Evolutionary conservation across 2,329 filamentous ascomycete species (phyloP), one percentile per base, ranked within the genome.

Genomic region (Lachnellula cervina): DNA sequence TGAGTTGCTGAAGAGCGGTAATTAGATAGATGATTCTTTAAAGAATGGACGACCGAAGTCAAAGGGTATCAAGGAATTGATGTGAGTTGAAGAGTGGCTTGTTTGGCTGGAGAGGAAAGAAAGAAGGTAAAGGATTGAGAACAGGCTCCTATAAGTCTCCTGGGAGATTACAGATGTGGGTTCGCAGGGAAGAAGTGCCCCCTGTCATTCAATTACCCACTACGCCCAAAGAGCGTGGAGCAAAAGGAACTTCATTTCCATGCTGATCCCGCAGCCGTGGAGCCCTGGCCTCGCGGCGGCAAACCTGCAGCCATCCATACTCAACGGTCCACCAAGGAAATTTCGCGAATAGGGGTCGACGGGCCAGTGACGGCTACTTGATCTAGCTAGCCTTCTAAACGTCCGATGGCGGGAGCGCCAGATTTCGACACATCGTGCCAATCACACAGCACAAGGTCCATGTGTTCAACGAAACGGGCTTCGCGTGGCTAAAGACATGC

Each of bases 31-130:
- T 51, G 43, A 58, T 62, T 50, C 59, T 42, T 54, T 59, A 66
- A 68, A 65, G 65, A 68, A 66, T 65, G 65, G 63, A 66, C 62
- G 64, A 67, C 65, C 65, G 64, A 63, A 65, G 64, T 67, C 64
- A 46, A 66, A 62, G 51, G 35, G 48, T 57, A 59, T 59, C 52
- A 59, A 59, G 19, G 53, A 56, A 51, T 56, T 58, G 57, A 55
- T 59, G 56, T 37, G 54, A 60, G 56, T 60, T 58, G 56, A 61
- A 59, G 58, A 59, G 55, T 59, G 62, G 63, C 62, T 44, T 59
- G 57, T 59, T 62, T 25, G 60, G 62, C 58, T 64, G 58, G 47
- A 49, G 60, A 62, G 61, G 52, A 57, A 54, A 62, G 52, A 56
- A 54, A 34, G 35, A 40, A 35, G 17, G 17, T 40, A 19, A 44